Evolutionary conservation across 1,284 basidiomycete species (phyloP).

Genomic region (Moesziomyces antarcticus): DNA sequence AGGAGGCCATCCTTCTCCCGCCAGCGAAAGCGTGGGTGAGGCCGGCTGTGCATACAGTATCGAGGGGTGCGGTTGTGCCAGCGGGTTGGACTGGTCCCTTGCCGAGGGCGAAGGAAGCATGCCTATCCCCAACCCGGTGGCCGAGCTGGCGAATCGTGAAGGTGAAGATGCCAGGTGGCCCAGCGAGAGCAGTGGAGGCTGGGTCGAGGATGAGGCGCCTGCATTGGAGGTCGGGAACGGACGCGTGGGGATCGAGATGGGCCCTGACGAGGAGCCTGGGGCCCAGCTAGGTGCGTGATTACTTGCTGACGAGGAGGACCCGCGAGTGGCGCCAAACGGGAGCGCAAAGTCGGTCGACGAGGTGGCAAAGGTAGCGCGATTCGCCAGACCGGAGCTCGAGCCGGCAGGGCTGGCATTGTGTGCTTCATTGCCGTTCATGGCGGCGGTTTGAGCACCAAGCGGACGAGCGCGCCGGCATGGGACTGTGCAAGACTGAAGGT

Average conservation of each 20-base stretch:
- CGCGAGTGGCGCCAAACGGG: slow-evolving; percentile 13
- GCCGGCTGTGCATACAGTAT: slow-evolving; percentile 18
- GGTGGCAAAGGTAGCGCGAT: slow-evolving; percentile 29
- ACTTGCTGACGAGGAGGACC: background rate
- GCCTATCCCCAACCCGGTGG: slow-evolving; percentile 30
- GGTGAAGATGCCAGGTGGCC: slow-evolving; percentile 8
- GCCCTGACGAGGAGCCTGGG: slow-evolving; percentile 6
- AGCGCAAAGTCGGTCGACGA: slow-evolving; percentile 49
- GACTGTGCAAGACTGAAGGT: background rate
- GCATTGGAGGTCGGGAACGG: slow-evolving; percentile 18
- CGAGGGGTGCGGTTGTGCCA: background rate
- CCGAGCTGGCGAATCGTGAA: slow-evolving; percentile 10
- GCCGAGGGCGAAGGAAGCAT: slow-evolving; percentile 29
- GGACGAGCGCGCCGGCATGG: background rate
- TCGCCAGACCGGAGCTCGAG: background rate
- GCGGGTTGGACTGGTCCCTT: slow-evolving; percentile 24
- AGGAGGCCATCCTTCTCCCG: slow-evolving; percentile 36
- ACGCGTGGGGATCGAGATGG: slow-evolving; percentile 34
- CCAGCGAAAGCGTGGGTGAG: slow-evolving; percentile 22
- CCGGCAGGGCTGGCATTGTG: background rate
- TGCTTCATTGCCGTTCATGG: slow-evolving; percentile 13
- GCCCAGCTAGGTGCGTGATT: too few species aligned
- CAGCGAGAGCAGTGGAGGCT: slow-evolving; percentile 18
- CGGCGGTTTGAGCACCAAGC: background rate
- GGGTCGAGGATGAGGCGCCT: background rate